Conservation (phyloP, 1,284 basidiomycete genomes). For the Xerocomus amazonicus region DNA sequence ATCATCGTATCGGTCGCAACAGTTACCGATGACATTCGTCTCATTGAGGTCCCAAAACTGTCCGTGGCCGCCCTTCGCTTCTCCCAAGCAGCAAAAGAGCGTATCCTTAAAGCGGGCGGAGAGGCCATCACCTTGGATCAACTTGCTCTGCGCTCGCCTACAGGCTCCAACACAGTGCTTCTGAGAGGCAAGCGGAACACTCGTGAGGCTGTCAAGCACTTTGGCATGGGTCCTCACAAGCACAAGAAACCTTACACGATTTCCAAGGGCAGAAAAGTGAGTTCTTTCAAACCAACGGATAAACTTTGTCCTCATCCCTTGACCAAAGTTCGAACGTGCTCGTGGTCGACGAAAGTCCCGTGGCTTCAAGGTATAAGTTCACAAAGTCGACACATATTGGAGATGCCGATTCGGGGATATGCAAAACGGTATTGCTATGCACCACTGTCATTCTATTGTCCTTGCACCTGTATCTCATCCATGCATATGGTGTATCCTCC, state of each 20-base stretch:
- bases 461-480: slow-evolving; percentile 21
- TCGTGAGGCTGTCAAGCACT: slow-evolving; percentile 95
- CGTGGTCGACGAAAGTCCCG: slow-evolving; percentile 94
- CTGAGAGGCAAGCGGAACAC: slow-evolving; percentile 90
- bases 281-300: slow-evolving; percentile 1
- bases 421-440: slow-evolving; percentile 28
- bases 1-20: slow-evolving; percentile 90
- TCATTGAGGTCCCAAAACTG: slow-evolving; percentile 86
- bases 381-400: slow-evolving; percentile 26
- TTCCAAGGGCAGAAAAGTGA: slow-evolving; percentile 93
- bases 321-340: slow-evolving; percentile 71
- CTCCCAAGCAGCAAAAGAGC: slow-evolving; percentile 89
- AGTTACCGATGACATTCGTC: slow-evolving; percentile 95
- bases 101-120: slow-evolving; percentile 94
- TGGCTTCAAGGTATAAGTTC: slow-evolving; percentile 80
- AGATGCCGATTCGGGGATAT: slow-evolving; percentile 20
- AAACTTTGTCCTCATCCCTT: slow-evolving; percentile 7
- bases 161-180: slow-evolving; percentile 93
- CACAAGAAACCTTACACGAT: slow-evolving; percentile 93
- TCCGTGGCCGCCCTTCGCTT: slow-evolving; percentile 94
- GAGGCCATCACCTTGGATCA: slow-evolving; percentile 96
- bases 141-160: slow-evolving; percentile 91
- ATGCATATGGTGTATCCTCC: slow-evolving; percentile 27
- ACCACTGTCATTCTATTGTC: slow-evolving; percentile 17
- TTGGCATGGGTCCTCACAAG: slow-evolving; percentile 91